Base-by-base conservation (phyloP, 257 asterid species). In the Schizonepeta tenuifolia region DNA sequence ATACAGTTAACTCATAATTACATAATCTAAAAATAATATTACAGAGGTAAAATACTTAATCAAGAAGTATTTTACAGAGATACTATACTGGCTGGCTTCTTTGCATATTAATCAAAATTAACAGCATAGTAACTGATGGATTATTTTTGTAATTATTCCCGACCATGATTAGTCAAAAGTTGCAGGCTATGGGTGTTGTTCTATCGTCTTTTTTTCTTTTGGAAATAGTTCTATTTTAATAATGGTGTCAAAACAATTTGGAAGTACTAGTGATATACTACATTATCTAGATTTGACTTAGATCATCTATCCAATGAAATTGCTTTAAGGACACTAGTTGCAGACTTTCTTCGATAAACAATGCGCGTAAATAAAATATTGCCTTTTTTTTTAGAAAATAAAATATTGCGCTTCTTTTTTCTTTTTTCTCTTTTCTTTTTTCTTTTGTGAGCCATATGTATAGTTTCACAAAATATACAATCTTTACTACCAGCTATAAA, bases 221-320 rank as follows among this genome's bases (percentile, higher is more conserved):
- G 3, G 8, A 13, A 55, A 11, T n/a, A 24, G 26, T 13, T 24
- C 1, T 21, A 47, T 21, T 4, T 56, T 22, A 3, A 11, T 5
- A 5, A 6, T 58, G 69, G 54, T 74, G 81, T 68, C 70, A 67
- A 81, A 77, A 46, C 33, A 69, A 74, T 79, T 57, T 76, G 79
- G 70, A 63, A 80, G 70, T 70, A 77, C 60, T 47, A 50, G 44
- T 50, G 70, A 70, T 65, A 21, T 73, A 78, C 82, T 38, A 38
- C 43, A 38, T 38, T 38, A 38, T 9, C 11, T 70, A 74, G 67
- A 79, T 63, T 79, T 73, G 84, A 83, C 84, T 79, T 53, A 76
- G 71, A 78, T 64, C 36, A 31, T 31, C 1, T 70, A 36, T 71
- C 81, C 80, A 64, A 78, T 80, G 68, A 73, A 68, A 80, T 40